Base-by-base conservation (phyloP, 73 alveolate species). In the Paramecium pentaurelia region DNA sequence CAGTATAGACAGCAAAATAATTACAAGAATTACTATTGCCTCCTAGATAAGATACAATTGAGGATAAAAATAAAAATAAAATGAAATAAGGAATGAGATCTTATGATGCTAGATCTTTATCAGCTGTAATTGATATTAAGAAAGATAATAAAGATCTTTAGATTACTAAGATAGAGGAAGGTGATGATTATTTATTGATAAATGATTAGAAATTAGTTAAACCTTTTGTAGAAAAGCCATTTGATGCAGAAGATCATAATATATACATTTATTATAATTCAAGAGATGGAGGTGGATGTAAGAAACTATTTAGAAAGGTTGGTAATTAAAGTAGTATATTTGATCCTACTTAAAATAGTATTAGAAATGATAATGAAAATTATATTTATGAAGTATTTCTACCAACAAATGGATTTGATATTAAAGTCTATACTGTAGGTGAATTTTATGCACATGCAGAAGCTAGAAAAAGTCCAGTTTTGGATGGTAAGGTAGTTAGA, bases 391-490 rank as follows among this genome's bases (percentile, higher is more conserved):
- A 97, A 89, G 98, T 94, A 42, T 44, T 89, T 25, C 20, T 92
- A 38, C 88, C 86, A n/a, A 92, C 95, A n/a, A 98, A 97, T 91
- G 99, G 99, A 30, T 97, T 97, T 91, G 99, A 98, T 94, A 97
- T 98, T 91, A 98, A 98, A 94, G 99, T 97, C 8, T 98, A 98
- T 94, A 97, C 99, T 2, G 98, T 97, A 16, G 99, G 99, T n/a
- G 97, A 95, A 47, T 97, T 95, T 44, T 98, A 96, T 93, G 98
- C 99, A 10, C 99, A 98, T 88, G 99, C 99, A 5, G 99, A 98
- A 89, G 99, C 99, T 4, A 92, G 99, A 58, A 98, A 98, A 86
- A 95, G 98, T 84, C 99, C 99, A 37, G 94, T 98, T 10, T 95
- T 98, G 40, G 98, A 96, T 94, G 99, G 99, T 8, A 96, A 93